Evolutionary conservation across 1,139 yeast species (phyloP), one percentile per base, ranked within the genome.

Genomic region (Saccharomyces hybrid): DNA sequence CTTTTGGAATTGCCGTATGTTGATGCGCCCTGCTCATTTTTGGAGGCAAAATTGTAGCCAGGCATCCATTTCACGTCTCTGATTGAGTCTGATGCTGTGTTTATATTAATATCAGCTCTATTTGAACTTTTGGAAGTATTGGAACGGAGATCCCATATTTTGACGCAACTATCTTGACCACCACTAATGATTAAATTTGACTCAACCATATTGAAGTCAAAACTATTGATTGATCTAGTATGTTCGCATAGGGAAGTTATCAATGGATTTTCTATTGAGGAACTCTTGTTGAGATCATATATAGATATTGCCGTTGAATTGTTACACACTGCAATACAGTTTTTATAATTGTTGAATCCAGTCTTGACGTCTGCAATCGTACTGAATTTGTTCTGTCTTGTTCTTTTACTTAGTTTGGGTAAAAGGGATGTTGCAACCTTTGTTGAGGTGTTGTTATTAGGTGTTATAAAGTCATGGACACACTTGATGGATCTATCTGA

Each of bases 111-210:
- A 48, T 68, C 71, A 52, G 69, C 59, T 14, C 58, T 48, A 49
- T 61, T 53, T 58, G 65, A 54, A 47, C 61, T 47, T 51, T 59
- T 54, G 54, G 53, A 53, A 47, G 79, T 75, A 44, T 58, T 58
- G 31, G 81, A 72, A 49, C 97, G 78, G 55, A 90, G 69, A 69
- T 93, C 98, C 97, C 98, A 93, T 16, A 90, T 70, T 60, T 88
- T 85, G 54, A 91, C 83, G 19, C 85, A 76, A 2, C 98, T 97
- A 71, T 93, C 99, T 66, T 89, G 96, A 0, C 96, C 86, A 0
- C 96, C 99, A 0, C 96, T 86, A 1, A 89, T 71, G 14, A 93
- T 70, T 49, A 81, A 75, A 61, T 79, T 78, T 1, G 86, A 80
- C 48, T 79, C 79, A 3, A 78, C 77, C 42, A 78, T 78, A 56